A percentile compares a stretch with the other conserved stretches of the same genome.
Conservation (phyloP, 208 protist species). For the Leishmania major region DNA sequence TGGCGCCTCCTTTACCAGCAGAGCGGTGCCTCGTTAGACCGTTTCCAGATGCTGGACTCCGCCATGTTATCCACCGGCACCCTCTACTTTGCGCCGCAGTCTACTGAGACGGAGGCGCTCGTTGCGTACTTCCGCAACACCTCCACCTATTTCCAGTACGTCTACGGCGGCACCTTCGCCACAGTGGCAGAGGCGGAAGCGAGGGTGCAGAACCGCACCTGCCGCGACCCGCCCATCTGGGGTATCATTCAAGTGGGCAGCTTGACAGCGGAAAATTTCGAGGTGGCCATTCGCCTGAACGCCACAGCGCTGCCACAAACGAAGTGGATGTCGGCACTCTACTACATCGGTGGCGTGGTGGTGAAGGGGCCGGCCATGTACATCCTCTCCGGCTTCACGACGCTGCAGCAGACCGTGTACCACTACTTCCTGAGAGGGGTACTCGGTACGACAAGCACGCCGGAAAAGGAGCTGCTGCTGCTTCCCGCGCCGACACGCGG, state of each 20-base stretch:
- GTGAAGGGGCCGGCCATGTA: constrained; percentile 45
- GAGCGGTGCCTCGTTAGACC: constrained; percentile 17
- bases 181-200: constrained; percentile 27
- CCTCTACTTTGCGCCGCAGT: constrained; percentile 55
- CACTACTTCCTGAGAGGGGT: constrained; percentile 48
- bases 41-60: constrained; percentile 18
- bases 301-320: constrained; percentile 42
- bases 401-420: constrained; percentile 53
- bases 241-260: constrained; percentile 49
- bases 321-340: constrained; percentile 15
- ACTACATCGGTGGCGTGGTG: constrained; percentile 38
- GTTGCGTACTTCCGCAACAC: constrained; percentile 35
- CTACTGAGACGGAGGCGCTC: constrained; percentile 29
- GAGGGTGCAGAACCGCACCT: constrained; percentile 27
- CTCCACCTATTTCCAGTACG: constrained; percentile 48
- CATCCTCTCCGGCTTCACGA: constrained; percentile 64
- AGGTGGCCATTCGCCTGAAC: constrained; percentile 63
- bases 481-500: constrained; percentile 42
- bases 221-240: constrained; percentile 42
- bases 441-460: constrained; percentile 29
- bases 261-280: constrained; percentile 36
- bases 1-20: constrained; percentile 37
- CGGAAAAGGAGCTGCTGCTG: constrained; percentile 32
- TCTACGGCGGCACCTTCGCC: constrained; percentile 44
- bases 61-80: constrained; percentile 48